Evolutionary conservation across 83 land plant species (phyloP).

Genomic region (Diphasiastrum complanatum): DNA sequence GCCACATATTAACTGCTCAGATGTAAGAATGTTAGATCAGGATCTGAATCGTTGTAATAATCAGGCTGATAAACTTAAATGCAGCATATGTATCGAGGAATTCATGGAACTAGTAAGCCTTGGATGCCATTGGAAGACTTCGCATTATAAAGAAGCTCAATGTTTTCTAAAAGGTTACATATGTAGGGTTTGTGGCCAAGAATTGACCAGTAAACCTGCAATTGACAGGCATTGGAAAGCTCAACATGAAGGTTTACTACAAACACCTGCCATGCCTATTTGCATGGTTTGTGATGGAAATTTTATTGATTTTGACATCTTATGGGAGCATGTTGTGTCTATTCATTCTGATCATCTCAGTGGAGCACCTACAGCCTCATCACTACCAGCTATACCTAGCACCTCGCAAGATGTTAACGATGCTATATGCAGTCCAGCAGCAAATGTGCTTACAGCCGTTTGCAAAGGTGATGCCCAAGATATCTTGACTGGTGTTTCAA

Average conservation of each 20-base stretch:
- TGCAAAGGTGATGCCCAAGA: slow-evolving; percentile 3
- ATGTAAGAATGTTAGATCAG: too few species aligned
- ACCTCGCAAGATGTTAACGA: slow-evolving; percentile 21
- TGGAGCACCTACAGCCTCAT: not conserved
- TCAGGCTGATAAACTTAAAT: slow-evolving; percentile 19
- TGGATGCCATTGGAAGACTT: slow-evolving; percentile 56
- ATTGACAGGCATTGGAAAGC: slow-evolving; percentile 61
- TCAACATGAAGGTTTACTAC: slow-evolving; percentile 40
- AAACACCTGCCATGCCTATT: slow-evolving; percentile 15
- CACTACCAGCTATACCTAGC: too few species aligned
- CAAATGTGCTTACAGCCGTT: too few species aligned
- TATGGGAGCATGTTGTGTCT: slow-evolving; percentile 77
- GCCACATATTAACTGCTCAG: too few species aligned
- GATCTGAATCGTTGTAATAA: too few species aligned
- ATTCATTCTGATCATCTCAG: slow-evolving; percentile 48
- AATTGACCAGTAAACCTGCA: slow-evolving; percentile 56
- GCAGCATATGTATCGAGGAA: slow-evolving; percentile 56
- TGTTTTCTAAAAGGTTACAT: slow-evolving; percentile 74
- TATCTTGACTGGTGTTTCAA: not conserved
- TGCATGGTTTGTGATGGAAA: slow-evolving; percentile 69
- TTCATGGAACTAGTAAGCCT: slow-evolving; percentile 50
- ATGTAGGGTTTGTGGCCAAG: slow-evolving; percentile 50
- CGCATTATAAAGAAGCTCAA: slow-evolving; percentile 73
- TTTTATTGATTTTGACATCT: slow-evolving; percentile 50
- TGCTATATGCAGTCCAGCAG: slow-evolving; percentile 13